phyloP scores from a whole-genome alignment of 257 asterid species.

The Apocynum venetum region DNA sequence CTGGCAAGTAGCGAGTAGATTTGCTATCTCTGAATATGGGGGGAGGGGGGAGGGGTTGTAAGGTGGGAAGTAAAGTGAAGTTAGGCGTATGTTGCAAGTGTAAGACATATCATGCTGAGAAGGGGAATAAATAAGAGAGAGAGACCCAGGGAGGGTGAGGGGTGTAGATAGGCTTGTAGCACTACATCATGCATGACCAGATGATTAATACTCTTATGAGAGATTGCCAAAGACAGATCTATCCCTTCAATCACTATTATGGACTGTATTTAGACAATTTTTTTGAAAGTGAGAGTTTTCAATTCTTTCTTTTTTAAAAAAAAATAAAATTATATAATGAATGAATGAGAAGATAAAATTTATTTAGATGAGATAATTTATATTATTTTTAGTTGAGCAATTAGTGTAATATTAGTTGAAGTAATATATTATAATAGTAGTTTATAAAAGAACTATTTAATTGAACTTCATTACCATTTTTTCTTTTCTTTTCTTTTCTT shows the following conservation, averaged over 20 bases:
- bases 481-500: neutral
- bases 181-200: conserved; percentile 16
- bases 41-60: conserved; percentile 13
- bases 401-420: too few relatives aligned
- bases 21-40: neutral
- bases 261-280: neutral
- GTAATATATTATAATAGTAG: too few relatives aligned
- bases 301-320: too few relatives aligned
- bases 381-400: too few relatives aligned
- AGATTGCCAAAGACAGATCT: neutral
- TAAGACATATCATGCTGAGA: neutral
- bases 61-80: neutral
- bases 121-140: conserved; percentile 24
- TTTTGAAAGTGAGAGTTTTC: too few relatives aligned
- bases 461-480: too few relatives aligned
- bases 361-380: too few relatives aligned
- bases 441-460: too few relatives aligned
- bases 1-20: neutral
- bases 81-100: neutral
- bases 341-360: too few relatives aligned
- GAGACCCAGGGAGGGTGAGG: neutral
- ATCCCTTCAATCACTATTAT: neutral
- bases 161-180: neutral
- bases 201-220: neutral
- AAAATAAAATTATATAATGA: too few relatives aligned